Conservation (phyloP, 2,329 filamentous ascomycete genomes). For the Penicillium sp. region DNA sequence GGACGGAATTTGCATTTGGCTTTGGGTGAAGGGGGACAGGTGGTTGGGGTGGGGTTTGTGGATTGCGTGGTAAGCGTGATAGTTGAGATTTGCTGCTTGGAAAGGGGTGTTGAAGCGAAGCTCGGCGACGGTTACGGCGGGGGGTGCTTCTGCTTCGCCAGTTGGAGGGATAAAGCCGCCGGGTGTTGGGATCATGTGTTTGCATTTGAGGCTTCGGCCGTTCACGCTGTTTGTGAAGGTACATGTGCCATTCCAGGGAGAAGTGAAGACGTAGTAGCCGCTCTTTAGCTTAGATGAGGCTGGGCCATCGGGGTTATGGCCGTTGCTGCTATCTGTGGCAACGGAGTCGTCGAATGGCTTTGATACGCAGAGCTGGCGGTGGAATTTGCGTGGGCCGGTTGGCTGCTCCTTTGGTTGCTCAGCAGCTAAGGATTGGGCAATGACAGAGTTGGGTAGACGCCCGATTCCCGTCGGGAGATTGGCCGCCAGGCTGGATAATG, state of each 20-base stretch:
- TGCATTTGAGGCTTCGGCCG: constrained; percentile 72
- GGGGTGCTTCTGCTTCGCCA: constrained; percentile 18
- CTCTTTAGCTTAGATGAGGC: constrained; percentile 33
- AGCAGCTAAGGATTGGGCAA: constrained; percentile 10
- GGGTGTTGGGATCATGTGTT: constrained; percentile 59
- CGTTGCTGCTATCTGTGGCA: constrained; percentile 6
- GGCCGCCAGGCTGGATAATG: constrained; percentile 31
- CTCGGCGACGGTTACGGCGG: constrained; percentile 66
- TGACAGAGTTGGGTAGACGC: constrained; percentile 14
- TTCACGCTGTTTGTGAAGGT: constrained; percentile 77
- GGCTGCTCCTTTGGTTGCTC: constrained; percentile 15
- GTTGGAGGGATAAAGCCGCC: constrained; percentile 20
- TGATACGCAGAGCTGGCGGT: constrained; percentile 34
- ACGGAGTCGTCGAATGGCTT: constrained; percentile 19
- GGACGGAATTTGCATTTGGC: constrained; percentile 1
- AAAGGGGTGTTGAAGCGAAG: constrained; percentile 84
- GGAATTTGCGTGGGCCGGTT: constrained; percentile 29
- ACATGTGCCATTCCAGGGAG: constrained; percentile 83
- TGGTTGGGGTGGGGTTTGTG: constrained; percentile 24
- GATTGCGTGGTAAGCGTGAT: constrained; percentile 18
- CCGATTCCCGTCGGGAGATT: constrained; percentile 26
- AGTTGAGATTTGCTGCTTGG: constrained; percentile 36
- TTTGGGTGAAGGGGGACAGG: constrained; percentile 20
- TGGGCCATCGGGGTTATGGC: constrained; percentile 5
- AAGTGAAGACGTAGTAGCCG: constrained; percentile 68